Evolutionary conservation across 495 filamentous ascomycete species (phyloP), one percentile per base, ranked within the genome.

Genomic region (Trypethelium eluteriae): DNA sequence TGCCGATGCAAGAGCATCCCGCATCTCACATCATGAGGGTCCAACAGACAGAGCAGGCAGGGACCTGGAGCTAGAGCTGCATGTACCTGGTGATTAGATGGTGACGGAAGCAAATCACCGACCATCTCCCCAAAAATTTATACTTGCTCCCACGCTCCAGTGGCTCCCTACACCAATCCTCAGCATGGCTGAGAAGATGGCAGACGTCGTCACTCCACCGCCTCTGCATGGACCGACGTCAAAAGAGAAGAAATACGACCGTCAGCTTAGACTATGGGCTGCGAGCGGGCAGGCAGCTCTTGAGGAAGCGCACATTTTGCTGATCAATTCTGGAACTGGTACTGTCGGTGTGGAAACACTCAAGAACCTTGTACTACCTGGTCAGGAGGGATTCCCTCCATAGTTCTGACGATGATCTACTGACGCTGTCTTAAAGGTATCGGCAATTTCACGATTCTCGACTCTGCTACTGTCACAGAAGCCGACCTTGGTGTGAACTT

Each of bases 201-300:
- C 18, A 7, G 53, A 36, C 34, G 53, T 59, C 0, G 5, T 59
- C 25, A 9, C 73, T 47, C 74, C 74, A 14, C 75, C 76, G 18
- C 73, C 74, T 0, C 69, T 73, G 12, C 75, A 77, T 67, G 72
- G 69, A n/a, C 76, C 76, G 3, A 76, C 74, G 3, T 70, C 75
- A 2, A 79, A 79, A 63, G 74, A 78, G 74, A 78, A 76, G 69
- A 77, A 76, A 70, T 99, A 99, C 79, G 94, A 99, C 74, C 86
- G 94, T 34, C 94, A 99, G 74, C 85, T 99, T 35, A 89, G 95
- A 39, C 79, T 99, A 36, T 99, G 94, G 94, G 94, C 92, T 64
- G 91, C 93, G 9, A 92, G 82, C 66, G 94, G 94, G 12, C 94
- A 99, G 76, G 83, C 88, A 70, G 92, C 91, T 2, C 83, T 99